These are phyloP conservation scores for Cercospora zeae-maydis DNA, from an alignment of 2,329 filamentous ascomycete species.

Conservation along the genomic window DNA sequence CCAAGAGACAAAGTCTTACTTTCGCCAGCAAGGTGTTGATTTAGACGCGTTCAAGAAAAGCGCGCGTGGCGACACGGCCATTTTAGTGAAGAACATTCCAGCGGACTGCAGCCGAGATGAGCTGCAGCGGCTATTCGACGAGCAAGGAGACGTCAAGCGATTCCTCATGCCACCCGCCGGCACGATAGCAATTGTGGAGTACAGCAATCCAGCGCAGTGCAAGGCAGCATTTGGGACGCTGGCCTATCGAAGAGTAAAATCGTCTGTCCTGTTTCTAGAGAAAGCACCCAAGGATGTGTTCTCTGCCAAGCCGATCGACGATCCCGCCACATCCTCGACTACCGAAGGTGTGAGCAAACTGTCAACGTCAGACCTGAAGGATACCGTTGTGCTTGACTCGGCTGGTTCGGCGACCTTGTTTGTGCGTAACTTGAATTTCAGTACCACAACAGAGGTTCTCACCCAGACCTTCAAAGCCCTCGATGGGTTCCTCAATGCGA, in stretches of 20 bases:
- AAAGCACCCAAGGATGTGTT: conserved; percentile 88
- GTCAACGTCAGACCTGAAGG: conserved; percentile 66
- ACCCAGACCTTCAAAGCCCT: conserved; percentile 74
- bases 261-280: conserved; percentile 87
- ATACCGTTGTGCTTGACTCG: conserved; percentile 56
- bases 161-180: conserved; percentile 90
- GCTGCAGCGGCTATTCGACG: conserved; percentile 75
- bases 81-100: conserved; percentile 92
- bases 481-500: conserved; percentile 82
- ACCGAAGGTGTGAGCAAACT: conserved; percentile 51
- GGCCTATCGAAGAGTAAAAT: conserved; percentile 86
- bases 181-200: conserved; percentile 92
- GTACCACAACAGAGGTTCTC: conserved; percentile 73
- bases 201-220: conserved; percentile 71
- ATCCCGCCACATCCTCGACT: conserved; percentile 31
- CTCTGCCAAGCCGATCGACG: conserved; percentile 31
- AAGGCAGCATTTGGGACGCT: conserved; percentile 79
- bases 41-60: conserved; percentile 84
- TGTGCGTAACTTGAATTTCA: conserved; percentile 90
- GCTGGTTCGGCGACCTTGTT: conserved; percentile 67
- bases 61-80: conserved; percentile 78
- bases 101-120: conserved; percentile 78
- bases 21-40: conserved; percentile 81
- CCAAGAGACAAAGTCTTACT: conserved; percentile 92
- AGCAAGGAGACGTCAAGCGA: conserved; percentile 74